Evolutionary conservation across 108 stramenopile species (phyloP), one percentile per base, ranked within the genome.

Genomic region (Nitzschia sp.): DNA sequence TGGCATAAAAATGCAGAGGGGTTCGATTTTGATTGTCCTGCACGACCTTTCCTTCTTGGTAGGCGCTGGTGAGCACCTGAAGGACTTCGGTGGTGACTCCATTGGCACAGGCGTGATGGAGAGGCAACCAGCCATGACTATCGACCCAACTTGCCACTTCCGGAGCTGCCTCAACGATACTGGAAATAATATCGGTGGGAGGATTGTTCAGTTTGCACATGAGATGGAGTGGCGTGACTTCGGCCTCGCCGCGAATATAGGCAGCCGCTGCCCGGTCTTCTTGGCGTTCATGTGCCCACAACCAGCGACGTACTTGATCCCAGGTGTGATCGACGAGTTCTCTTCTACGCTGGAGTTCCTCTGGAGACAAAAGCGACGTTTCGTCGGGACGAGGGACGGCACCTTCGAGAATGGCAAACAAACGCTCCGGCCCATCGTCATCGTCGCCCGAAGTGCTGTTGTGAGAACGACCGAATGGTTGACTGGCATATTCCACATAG

Each of bases 71-170:
- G 20, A 92, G 69, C 14, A 87, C 26, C 37, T 73, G 22, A 12
- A 87, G 55, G 0, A 89, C 86, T 41, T 78, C 88, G 0, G 79
- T 73, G 22, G 72, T 70, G 8, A 83, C 86, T 10, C 91, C 91
- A 43, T 89, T 86, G 43, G 85, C 86, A 70, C 86, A 86, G 0
- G 88, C 88, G 55, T 87, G 86, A 70, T 93, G 92, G 48, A 93
- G 62, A 0, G 92, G 92, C 26, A 90, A 64, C 87, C 89, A 89
- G 0, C 84, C 85, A 65, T 87, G 82, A 41, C 48, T 58, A 74
- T 93, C 92, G 17, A 63, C 70, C 86, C 86, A 88, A 11, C 55
- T 56, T 6, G 53, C 83, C 38, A 73, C 75, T 52, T 88, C 86
- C 0, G 81, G 77, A 19, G 76, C 78, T 21, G 80, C 75, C 20